Evolutionary conservation across 805 yeast genomes (phyloP), one percentile per base, ranked within the genome.

Genomic region (Millerozyma acaciae): DNA sequence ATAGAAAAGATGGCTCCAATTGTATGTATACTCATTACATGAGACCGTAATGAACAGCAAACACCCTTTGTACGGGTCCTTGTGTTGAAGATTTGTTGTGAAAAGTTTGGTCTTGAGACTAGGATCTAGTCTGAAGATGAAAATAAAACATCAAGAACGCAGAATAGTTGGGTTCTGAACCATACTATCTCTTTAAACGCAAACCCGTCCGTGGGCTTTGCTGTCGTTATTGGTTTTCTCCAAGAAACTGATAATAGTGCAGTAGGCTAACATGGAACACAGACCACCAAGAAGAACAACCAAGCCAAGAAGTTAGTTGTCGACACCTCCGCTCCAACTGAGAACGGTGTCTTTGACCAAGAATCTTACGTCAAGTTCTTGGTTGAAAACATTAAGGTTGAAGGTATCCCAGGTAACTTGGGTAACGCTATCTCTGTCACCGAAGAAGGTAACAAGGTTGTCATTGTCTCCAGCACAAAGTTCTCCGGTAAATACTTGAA

Each of bases 401-500:
- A 93, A 51, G 89, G 90, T 71, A 80, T 83, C 64, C 76, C 85
- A 60, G 96, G 97, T 73, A 85, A 88, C 90, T 83, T 93, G 65
- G 96, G 96, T 75, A 89, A 85, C 68, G 84, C 82, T 65, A 80
- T 93, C 78, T 75, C 89, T 48, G 87, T 90, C 52, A 73, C 87
- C 16, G 73, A 76, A 61, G 93, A 87, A 65, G 94, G 89, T 65
- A 74, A 80, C 78, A 81, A 83, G 76, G 79, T 85, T 66, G 81
- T 85, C 65, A 87, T 93, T 64, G 85, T 88, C 52, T 76, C 97
- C 53, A 80, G 83, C 73, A 73, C 95, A 73, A 83, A 87, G 76
- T 90, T 93, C 93, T 89, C 97, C 55, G 99, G 98, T 76, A 90
- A 94, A 78, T 93, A 93, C 95, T 83, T 90, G 71, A 93, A 94